Conservation (phyloP, 108 stramenopile genomes). For the Pelagomonas calceolata region DNA sequence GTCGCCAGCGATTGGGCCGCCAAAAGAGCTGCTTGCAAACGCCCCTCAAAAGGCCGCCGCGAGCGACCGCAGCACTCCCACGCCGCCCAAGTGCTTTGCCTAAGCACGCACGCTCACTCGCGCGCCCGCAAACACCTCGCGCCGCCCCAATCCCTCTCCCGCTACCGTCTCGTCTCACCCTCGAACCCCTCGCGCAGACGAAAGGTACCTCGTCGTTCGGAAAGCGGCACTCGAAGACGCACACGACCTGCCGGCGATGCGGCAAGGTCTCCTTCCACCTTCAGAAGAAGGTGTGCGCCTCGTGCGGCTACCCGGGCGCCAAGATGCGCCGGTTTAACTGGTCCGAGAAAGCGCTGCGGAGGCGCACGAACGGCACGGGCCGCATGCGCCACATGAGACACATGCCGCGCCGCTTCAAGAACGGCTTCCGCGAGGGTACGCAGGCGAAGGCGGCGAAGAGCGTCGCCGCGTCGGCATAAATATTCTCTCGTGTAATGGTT, state of each 20-base stretch:
- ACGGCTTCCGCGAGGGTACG: slow-evolving; percentile 61
- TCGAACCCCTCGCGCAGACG: slow-evolving; percentile 64
- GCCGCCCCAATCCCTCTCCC: no score
- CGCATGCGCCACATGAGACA: slow-evolving; percentile 98
- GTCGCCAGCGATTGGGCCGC: no score
- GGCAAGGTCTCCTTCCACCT: slow-evolving; percentile 97
- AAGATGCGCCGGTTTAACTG: slow-evolving; percentile 97
- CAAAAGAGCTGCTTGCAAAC: no score
- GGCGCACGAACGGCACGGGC: slow-evolving; percentile 90
- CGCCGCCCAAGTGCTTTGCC: no score
- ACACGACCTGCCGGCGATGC: slow-evolving; percentile 98
- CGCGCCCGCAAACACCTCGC: no score
- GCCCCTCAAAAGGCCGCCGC: no score
- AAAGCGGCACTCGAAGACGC: slow-evolving; percentile 98
- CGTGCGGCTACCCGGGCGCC: slow-evolving; percentile 92
- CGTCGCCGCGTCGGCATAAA: background rate
- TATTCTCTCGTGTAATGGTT: no score
- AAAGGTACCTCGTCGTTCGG: slow-evolving; percentile 99
- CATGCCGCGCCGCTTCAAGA: slow-evolving; percentile 96
- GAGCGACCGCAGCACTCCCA: no score
- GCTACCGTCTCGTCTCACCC: no score
- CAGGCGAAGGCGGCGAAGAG: slow-evolving; percentile 18
- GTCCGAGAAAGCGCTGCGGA: slow-evolving; percentile 92
- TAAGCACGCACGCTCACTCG: no score
- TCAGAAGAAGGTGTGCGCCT: slow-evolving; percentile 96